Conservation (phyloP, 106 monocot species). For the Allium fistulosum region DNA sequence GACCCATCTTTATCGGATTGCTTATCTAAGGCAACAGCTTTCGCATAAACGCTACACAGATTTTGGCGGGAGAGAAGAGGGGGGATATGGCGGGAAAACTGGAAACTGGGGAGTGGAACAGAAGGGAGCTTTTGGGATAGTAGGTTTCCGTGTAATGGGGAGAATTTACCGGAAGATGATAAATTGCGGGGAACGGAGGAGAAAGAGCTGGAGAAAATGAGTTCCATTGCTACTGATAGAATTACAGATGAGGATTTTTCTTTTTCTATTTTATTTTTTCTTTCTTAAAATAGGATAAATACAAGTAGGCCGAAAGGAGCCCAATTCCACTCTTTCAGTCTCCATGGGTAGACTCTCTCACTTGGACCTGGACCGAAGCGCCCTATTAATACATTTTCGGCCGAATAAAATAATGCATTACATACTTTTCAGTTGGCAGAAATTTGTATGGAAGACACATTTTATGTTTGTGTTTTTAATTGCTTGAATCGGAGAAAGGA, state of each 20-base stretch:
- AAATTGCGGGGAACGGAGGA: neutral
- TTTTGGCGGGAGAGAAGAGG: conserved; percentile 5
- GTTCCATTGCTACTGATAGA: neutral
- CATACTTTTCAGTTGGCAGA: too few relatives aligned
- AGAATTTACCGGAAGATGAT: neutral
- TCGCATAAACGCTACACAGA: conserved; percentile 19
- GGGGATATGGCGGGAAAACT: conserved; percentile 7
- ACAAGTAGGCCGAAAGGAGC: neutral
- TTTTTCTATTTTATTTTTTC: neutral
- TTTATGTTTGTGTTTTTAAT: too few relatives aligned
- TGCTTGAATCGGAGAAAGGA: too few relatives aligned
- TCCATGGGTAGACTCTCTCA: too few relatives aligned
- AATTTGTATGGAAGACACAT: too few relatives aligned
- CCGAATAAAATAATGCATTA: too few relatives aligned
- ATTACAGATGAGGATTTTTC: neutral
- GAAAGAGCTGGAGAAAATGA: neutral
- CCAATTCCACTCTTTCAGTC: too few relatives aligned
- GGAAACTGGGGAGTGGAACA: neutral
- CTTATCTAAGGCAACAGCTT: conserved; percentile 20
- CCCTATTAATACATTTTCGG: too few relatives aligned
- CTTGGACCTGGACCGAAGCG: too few relatives aligned
- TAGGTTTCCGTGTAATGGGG: neutral
- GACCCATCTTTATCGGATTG: conserved; percentile 25
- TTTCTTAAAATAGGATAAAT: neutral
- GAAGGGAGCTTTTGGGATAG: neutral